These are phyloP conservation scores for Polyporus arcularius DNA, from an alignment of 768 basidiomycete species.

Conservation along the genomic window DNA sequence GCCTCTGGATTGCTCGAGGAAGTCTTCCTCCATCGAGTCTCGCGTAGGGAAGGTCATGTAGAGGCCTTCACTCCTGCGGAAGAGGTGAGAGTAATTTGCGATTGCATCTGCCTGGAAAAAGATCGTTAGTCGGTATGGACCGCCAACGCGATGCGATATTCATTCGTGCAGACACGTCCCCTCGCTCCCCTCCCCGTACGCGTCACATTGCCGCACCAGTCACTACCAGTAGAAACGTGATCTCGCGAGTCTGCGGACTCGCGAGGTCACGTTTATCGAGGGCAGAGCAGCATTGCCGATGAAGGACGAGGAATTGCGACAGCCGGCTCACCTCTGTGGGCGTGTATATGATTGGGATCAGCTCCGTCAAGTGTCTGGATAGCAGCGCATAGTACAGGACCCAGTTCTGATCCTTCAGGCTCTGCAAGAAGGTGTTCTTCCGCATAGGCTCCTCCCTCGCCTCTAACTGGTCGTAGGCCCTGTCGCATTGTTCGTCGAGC, in stretches of 20 bases:
- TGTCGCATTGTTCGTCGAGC: constrained; percentile 72
- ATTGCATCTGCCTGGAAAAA: constrained; percentile 71
- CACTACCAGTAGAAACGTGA: too few species aligned
- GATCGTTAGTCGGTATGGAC: not conserved
- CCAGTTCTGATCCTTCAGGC: constrained; percentile 78
- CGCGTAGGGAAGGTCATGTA: constrained; percentile 63
- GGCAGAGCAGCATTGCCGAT: too few species aligned
- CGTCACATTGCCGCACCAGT: too few species aligned
- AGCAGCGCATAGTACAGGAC: constrained; percentile 74
- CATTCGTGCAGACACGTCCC: not conserved
- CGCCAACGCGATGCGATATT: not conserved
- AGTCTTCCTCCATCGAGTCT: constrained; percentile 74
- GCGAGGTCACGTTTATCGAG: too few species aligned
- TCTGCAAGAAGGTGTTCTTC: constrained; percentile 79
- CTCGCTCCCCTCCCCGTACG: not conserved
- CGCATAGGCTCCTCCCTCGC: constrained; percentile 40
- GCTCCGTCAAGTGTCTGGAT: constrained; percentile 43
- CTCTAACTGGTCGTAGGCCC: constrained; percentile 70
- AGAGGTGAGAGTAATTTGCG: constrained; percentile 80
- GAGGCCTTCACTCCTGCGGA: constrained; percentile 75
- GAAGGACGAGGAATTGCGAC: too few species aligned
- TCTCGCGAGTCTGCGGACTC: too few species aligned
- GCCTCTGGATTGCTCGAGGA: constrained; percentile 63
- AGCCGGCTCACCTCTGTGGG: constrained; percentile 60
- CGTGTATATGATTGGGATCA: constrained; percentile 75